These are phyloP conservation scores for Monosporascus sp. DNA, from an alignment of 2,329 filamentous ascomycete genomes.

Conservation along the genomic window DNA sequence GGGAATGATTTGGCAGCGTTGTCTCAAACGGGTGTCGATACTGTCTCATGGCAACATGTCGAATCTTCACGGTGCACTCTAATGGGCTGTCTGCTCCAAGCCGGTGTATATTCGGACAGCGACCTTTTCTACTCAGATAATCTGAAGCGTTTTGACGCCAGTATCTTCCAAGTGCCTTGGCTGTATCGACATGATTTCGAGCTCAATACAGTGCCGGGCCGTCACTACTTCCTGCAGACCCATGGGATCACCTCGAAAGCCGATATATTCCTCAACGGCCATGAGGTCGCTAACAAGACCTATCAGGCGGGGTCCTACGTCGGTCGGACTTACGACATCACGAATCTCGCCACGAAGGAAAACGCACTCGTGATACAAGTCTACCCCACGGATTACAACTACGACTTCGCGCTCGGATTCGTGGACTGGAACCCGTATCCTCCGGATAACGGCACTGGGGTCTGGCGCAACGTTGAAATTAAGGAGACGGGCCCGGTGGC, in stretches of 20 bases:
- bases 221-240: constrained; percentile 49
- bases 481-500: constrained; percentile 48
- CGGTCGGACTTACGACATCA: constrained; percentile 52
- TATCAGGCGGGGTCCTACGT: constrained; percentile 52
- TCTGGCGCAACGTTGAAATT: constrained; percentile 56
- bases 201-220: constrained; percentile 25
- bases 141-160: constrained; percentile 36
- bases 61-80: constrained; percentile 44
- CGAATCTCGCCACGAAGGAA: constrained; percentile 30
- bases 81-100: constrained; percentile 51
- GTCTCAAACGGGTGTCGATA: constrained; percentile 39
- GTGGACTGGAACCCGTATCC: constrained; percentile 60
- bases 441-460: constrained; percentile 56
- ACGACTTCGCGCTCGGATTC: constrained; percentile 55
- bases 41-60: constrained; percentile 46
- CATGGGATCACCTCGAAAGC: constrained; percentile 56
- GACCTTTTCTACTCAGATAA: constrained; percentile 51
- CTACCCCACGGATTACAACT: constrained; percentile 54
- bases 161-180: constrained; percentile 51
- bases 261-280: constrained; percentile 56
- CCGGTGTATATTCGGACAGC: constrained; percentile 45
- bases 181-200: constrained; percentile 51
- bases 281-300: constrained; percentile 40
- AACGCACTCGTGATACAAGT: constrained; percentile 51
- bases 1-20: constrained; percentile 31